Evolutionary conservation across 352 stramenopile genomes (phyloP), one percentile per base, ranked within the genome.

Genomic region (Phytophthora vignae): DNA sequence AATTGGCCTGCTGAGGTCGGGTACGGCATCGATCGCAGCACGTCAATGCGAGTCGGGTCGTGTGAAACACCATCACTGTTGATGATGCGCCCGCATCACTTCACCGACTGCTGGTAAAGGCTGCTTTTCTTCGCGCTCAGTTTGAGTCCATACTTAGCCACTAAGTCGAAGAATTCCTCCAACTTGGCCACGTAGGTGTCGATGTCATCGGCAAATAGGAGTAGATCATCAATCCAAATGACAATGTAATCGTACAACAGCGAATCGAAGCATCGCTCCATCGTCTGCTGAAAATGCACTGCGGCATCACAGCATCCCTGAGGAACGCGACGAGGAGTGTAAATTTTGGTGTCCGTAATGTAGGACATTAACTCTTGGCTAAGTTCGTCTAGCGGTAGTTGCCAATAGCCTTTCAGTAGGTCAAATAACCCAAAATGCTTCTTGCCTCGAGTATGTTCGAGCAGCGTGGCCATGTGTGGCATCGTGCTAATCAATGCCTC

Each of bases 211-310:
- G 64, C 69, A 55, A 67, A 79, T 6, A 79, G 15, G 2, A 79
- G 60, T 5, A 83, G 15, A 48, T 81, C 66, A 22, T 81, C 73
- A 29, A 81, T 77, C 62, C 73, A 81, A 9, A 74, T 57, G 17
- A 81, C n/a, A 17, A 77, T 17, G 42, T 44, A 15, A 17, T 71
- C 21, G 11, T 48, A 69, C 9, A 61, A 42, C 14, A 64, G n/a
- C 21, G 29, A 17, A 38, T 29, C 19, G 12, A 71, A 64, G 14
- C 55, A 71, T 4, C 29, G 42, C 33, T 71, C 55, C 64, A 64
- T 60, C 3, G 55, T 71, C 10, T 64, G 29, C 22, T 64, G 64
- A 15, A 65, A 61, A 33, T 65, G 38, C 27, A 19, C 52, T 36
- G 27, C 9, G 33, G 33, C 33, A 42, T 65, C 64, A 60, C 55